These are phyloP conservation scores for Iberis pinnata DNA, from an alignment of 345 rosid genomes.

Conservation along the genomic window DNA sequence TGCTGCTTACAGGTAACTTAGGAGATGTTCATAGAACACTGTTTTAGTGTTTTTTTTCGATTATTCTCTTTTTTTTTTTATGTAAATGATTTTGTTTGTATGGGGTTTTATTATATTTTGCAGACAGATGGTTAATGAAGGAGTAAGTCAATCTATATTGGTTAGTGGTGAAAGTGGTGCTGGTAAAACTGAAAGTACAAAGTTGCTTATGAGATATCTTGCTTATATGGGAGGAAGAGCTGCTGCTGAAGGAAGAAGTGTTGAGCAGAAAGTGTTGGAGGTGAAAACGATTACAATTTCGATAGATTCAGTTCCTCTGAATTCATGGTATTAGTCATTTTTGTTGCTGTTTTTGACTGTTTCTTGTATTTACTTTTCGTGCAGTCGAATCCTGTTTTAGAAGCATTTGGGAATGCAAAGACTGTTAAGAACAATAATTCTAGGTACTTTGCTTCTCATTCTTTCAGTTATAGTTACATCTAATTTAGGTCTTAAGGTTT, in stretches of 20 bases:
- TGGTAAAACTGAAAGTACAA: constrained; percentile 98
- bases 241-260: constrained; percentile 84
- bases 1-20: constrained; percentile 82
- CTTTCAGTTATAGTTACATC: background rate
- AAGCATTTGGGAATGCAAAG: constrained; percentile 99
- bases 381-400: constrained; percentile 98
- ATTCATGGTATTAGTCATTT: too few relatives aligned
- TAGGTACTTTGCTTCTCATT: constrained; percentile 41
- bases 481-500: background rate
- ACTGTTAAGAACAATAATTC: constrained; percentile 97
- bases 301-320: too few relatives aligned
- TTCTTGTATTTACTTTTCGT: constrained; percentile 23
- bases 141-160: constrained; percentile 82
- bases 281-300: too few relatives aligned
- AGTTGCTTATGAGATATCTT: constrained; percentile 93
- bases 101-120: constrained; percentile 20
- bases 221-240: constrained; percentile 99
- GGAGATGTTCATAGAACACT: background rate
- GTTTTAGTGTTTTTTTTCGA: background rate
- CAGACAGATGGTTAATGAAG: constrained; percentile 90
- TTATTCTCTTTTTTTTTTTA: background rate
- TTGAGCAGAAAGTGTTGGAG: constrained; percentile 98
- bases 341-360: constrained; percentile 2
- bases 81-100: background rate
- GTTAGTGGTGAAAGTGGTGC: constrained; percentile 99